Base-by-base conservation (phyloP, 176 grass and related monocot genomes). In the Aegilops longissima region DNA sequence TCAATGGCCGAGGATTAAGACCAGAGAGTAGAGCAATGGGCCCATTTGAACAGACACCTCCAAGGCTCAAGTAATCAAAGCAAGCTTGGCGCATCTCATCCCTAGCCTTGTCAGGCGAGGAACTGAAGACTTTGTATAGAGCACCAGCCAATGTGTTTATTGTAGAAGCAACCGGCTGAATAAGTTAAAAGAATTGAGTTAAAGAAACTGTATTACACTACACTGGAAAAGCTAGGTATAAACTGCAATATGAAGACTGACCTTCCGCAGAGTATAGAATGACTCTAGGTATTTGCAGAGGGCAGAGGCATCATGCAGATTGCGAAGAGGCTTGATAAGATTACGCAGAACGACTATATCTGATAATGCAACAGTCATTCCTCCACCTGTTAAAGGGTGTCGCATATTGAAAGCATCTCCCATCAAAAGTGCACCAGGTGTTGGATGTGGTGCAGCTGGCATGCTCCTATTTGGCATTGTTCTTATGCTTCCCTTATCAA, bases 371-470 rank as follows among this genome's bases (percentile, higher is more conserved):
- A 99, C 94, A 4, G 97, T 99, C 97, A 99, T 99, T 84, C 97
- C 97, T 68, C 97, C 97, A 70, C 97, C 97, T 12, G 97, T 99
- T 81, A 99, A 85, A 79, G 97, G 97, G 68, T 99, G 97, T 6
- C 97, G 86, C 97, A 99, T 99, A 61, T 99, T 99, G 90, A 99
- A 99, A 16, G 97, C 97, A 91, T 99, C 97, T 29, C 97, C 97
- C 94, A 99, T 96, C 85, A 99, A 62, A 65, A 99, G 94, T 10
- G 97, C 97, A 25, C 97, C 97, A 66, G 97, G 92, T 12, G 94
- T 99, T 13, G 97, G 92, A 85, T 90, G 97, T 18, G 97, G 97
- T 9, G 92, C 92, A 13, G 97, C 97, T 12, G 94, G 89, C 97
- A 99, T 99, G 89, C 92, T 96, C 79, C 94, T 87, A 66, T 99